phyloP scores from a whole-genome alignment of 2,329 filamentous ascomycete species.

The Cladosporium cucumerinum region DNA sequence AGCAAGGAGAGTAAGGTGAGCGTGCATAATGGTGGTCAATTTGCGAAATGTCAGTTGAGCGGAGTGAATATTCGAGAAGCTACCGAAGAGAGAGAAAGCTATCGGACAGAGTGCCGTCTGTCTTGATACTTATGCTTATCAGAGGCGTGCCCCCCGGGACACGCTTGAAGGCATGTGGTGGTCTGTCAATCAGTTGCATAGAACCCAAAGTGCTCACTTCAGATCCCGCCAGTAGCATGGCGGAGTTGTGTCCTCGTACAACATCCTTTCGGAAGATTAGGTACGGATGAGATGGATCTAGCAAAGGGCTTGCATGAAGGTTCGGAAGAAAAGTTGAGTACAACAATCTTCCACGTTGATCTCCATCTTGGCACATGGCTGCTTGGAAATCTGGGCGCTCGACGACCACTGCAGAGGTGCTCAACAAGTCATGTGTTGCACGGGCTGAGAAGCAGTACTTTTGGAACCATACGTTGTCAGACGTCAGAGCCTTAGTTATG shows the following conservation, averaged over 20 bases:
- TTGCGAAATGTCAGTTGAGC: background rate
- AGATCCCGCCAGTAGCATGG: background rate
- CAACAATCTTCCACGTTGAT: background rate
- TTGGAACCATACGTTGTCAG: background rate
- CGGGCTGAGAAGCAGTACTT: background rate
- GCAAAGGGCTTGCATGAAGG: background rate
- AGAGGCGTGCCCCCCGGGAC: background rate
- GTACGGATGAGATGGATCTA: background rate
- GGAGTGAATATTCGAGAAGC: background rate
- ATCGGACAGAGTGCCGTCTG: background rate
- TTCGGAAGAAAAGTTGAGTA: background rate
- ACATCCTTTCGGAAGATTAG: background rate
- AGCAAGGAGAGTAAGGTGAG: background rate
- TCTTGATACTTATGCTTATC: background rate
- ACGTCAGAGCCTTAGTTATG: background rate
- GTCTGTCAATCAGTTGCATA: background rate
- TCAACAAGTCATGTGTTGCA: background rate
- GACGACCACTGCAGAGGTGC: background rate
- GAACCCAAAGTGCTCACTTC: background rate
- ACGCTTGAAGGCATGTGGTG: background rate
- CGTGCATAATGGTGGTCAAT: background rate
- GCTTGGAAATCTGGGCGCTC: background rate
- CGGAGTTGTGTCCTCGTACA: background rate
- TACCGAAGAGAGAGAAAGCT: background rate
- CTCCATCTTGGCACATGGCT: background rate